Evolutionary conservation across 768 basidiomycete genomes (phyloP).

Genomic region (Leccinum boreale): DNA sequence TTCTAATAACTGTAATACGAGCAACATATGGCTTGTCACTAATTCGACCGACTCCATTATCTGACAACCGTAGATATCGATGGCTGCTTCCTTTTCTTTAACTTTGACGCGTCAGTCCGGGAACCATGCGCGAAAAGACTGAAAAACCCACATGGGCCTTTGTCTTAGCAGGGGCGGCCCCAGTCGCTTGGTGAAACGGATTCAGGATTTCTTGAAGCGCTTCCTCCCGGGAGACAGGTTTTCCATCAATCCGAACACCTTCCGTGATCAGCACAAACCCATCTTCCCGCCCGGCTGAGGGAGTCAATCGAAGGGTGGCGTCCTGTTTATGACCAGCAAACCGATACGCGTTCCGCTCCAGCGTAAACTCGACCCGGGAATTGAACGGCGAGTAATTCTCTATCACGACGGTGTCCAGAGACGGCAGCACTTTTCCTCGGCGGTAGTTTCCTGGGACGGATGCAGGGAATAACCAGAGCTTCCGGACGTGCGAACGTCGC

Average conservation of each 20-base stretch:
- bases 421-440: slow-evolving; percentile 11
- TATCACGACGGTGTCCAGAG: slow-evolving; percentile 26
- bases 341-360: slow-evolving; percentile 24
- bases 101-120: slow-evolving; percentile 9
- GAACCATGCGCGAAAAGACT: background rate
- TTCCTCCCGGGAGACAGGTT: slow-evolving; percentile 14
- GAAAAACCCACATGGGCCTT: slow-evolving; percentile 17
- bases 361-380: slow-evolving; percentile 20
- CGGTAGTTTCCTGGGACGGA: slow-evolving; percentile 25
- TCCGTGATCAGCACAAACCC: slow-evolving; percentile 21
- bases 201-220: slow-evolving; percentile 23
- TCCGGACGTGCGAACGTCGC: slow-evolving; percentile 28
- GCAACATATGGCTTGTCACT: background rate
- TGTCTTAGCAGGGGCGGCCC: slow-evolving; percentile 4
- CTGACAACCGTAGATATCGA: background rate
- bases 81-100: slow-evolving; percentile 18
- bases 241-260: slow-evolving; percentile 27
- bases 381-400: slow-evolving; percentile 22
- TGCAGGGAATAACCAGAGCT: slow-evolving; percentile 29
- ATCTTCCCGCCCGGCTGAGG: slow-evolving; percentile 13
- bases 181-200: slow-evolving; percentile 10
- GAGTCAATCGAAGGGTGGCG: slow-evolving; percentile 18
- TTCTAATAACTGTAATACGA: background rate
- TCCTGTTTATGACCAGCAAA: slow-evolving; percentile 19
- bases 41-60: slow-evolving; percentile 2